A percentile compares a stretch with the other conserved stretches of the same genome.
Conservation (phyloP, 129 eudicot species). For the Sambucus nigra region DNA sequence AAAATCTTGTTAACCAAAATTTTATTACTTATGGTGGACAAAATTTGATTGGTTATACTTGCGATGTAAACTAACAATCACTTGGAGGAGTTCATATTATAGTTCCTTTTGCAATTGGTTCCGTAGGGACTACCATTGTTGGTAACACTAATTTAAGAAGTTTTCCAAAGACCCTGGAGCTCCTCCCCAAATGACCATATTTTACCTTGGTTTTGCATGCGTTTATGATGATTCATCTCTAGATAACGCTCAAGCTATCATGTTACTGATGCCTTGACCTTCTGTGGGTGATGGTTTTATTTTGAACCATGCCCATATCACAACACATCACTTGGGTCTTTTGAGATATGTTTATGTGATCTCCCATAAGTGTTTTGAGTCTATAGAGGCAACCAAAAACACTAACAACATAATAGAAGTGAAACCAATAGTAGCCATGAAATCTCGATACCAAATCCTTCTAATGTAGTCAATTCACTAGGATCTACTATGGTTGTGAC, state of each 20-base stretch:
- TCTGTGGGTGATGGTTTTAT: constrained; percentile 16
- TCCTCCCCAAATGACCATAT: constrained; percentile 61
- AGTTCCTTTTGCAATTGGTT: constrained; percentile 22
- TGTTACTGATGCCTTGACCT: constrained; percentile 33
- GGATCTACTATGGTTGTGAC: constrained; percentile 22
- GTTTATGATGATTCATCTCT: constrained; percentile 60
- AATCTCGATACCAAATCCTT: constrained; percentile 27
- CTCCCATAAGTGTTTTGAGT: constrained; percentile 38
- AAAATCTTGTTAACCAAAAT: constrained; percentile 27
- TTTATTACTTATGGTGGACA: constrained; percentile 32
- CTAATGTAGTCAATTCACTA: constrained; percentile 23
- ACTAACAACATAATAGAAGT: constrained; percentile 17
- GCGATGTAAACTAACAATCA: constrained; percentile 35
- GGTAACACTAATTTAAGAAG: constrained; percentile 50
- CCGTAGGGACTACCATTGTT: constrained; percentile 30
- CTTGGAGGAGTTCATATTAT: constrained; percentile 30
- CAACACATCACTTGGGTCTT: constrained; percentile 29
- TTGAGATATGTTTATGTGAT: constrained; percentile 38
- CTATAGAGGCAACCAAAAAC: constrained; percentile 14
- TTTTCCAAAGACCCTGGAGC: constrained; percentile 22
- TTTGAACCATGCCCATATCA: constrained; percentile 26
- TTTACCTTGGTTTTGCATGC: constrained; percentile 60
- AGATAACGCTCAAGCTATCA: constrained; percentile 75
- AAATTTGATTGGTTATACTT: constrained; percentile 22
- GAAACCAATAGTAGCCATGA: constrained; percentile 16